Base-by-base conservation (phyloP, 176 grass and related monocot genomes). In the Avena atlantica region DNA sequence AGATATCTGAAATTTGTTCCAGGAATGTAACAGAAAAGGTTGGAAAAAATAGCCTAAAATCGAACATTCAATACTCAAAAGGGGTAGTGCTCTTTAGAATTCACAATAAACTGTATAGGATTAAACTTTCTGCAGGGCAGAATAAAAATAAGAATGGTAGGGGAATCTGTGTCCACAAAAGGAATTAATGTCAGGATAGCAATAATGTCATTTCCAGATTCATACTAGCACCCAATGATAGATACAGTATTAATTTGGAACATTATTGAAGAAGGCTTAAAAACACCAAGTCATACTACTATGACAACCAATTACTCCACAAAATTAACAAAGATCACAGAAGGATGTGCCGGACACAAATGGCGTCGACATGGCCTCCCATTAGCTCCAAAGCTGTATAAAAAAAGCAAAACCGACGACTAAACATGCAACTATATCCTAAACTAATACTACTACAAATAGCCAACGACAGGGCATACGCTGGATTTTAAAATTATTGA, bases 371-470 rank as follows among this genome's bases (percentile, higher is more conserved):
- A 59, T 59, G 25, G 40, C 60, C 52, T 83, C 73, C 53, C 60
- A 75, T 87, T 84, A 67, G 79, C 89, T 76, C 61, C 25, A 68
- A 67, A 75, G 60, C 9, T 69, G 42, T 76, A 68, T 9, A 75
- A n/a, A 58, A 64, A 83, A 87, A 52, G 37, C 82, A 87, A 76
- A 91, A 87, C 27, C 10, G 15, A 6, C n/a, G 82, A 85, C 37
- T 91, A 70, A 76, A 81, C 13, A 31, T n/a, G 12, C 70, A 85
- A 58, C n/a, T 71, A 78, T 52, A 70, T 77, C 52, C 70, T 70
- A 85, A 81, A 88, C 19, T 85, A 88, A 64, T 42, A 42, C 40
- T 84, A 2, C 21, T 42, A 88, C 34, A 82, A 84, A 78, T 85
- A 6, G 47, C 68, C 15, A 21, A 12, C 4, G n/a, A 76, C 81